Evolutionary conservation across 2,329 filamentous ascomycete species (phyloP), one percentile per base, ranked within the genome.

Genomic region (Sporothrix globosa): DNA sequence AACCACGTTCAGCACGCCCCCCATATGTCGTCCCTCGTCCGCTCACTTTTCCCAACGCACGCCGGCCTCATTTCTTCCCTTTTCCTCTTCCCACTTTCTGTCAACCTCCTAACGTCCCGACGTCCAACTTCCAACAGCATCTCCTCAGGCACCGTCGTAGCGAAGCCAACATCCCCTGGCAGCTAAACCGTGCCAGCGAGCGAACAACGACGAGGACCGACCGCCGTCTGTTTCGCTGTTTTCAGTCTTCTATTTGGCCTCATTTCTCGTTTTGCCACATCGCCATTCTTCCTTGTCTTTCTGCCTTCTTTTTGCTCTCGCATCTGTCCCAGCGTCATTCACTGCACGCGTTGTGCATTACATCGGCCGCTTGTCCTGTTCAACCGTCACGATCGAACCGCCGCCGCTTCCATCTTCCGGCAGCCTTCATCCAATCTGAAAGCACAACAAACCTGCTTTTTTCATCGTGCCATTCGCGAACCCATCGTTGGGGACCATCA

Each of bases 1-100:
- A 75, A 58, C 74, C 71, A 72, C 70, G 56, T 72, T 73, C 70
- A 65, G 66, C 68, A 50, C 61, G 69, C 69, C 68, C 72, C 69
- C 70, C 71, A 72, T 73, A 72, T 73, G 69, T 71, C 61, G 63
- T 27, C 69, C 61, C 34, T 44, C 69, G 46, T 54, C 69, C 69
- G 52, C 71, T 69, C 69, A 46, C 46, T 30, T 65, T 68, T 68
- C 56, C 52, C 68, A 60, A 67, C 61, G 46, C 65, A 1, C 63
- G 48, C 67, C 50, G 41, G 30, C 61, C 68, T 52, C 34, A 50
- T 67, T 56, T 50, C 61, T 61, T 66, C 63, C 65, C 30, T 41
- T 44, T 34, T 67, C 58, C 68, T 54, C 65, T 68, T 69, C 39
- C 50, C 53, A 58, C 58, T 69, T 54, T 48, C 46, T 41, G 13